These are phyloP conservation scores for Spinacia oleracea DNA, from an alignment of 179 eudicot species.

Conservation along the genomic window DNA sequence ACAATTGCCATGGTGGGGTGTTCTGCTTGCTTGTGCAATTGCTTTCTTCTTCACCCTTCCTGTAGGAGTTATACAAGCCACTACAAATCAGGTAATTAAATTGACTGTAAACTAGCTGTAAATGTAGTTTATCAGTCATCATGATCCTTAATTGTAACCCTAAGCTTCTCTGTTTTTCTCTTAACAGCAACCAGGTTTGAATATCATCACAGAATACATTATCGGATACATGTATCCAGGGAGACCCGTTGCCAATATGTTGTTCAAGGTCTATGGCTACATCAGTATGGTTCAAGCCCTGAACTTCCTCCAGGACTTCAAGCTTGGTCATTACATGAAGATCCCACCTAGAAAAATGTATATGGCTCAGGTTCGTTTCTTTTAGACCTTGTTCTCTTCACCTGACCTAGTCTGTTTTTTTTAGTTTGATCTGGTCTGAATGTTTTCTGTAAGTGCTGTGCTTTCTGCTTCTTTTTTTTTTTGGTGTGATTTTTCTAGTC, in stretches of 20 bases:
- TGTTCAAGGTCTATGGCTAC: conserved; percentile 79
- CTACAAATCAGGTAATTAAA: conserved; percentile 72
- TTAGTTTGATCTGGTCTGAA: too few relatives aligned
- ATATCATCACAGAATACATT: conserved; percentile 76
- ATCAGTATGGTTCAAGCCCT: conserved; percentile 74
- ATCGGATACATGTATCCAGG: conserved; percentile 79
- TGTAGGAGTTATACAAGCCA: conserved; percentile 70
- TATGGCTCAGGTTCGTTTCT: conserved; percentile 60
- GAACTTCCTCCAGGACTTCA: conserved; percentile 56
- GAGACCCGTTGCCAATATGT: conserved; percentile 83
- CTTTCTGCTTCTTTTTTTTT: too few relatives aligned
- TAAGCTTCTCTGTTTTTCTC: neutral
- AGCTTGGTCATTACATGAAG: conserved; percentile 89
- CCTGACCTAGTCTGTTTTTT: too few relatives aligned
- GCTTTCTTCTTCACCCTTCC: conserved; percentile 79
- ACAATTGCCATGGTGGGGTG: conserved; percentile 92
- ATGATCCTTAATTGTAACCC: neutral
- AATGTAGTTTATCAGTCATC: too few relatives aligned
- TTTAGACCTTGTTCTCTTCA: too few relatives aligned
- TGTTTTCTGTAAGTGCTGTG: too few relatives aligned
- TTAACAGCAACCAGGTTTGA: conserved; percentile 68
- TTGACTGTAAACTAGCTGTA: neutral
- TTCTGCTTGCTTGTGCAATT: conserved; percentile 58
- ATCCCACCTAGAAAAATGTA: conserved; percentile 79
- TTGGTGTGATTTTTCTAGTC: too few relatives aligned